phyloP scores from a whole-genome alignment of 2,329 filamentous ascomycete species.

The Xylaria sp. region DNA sequence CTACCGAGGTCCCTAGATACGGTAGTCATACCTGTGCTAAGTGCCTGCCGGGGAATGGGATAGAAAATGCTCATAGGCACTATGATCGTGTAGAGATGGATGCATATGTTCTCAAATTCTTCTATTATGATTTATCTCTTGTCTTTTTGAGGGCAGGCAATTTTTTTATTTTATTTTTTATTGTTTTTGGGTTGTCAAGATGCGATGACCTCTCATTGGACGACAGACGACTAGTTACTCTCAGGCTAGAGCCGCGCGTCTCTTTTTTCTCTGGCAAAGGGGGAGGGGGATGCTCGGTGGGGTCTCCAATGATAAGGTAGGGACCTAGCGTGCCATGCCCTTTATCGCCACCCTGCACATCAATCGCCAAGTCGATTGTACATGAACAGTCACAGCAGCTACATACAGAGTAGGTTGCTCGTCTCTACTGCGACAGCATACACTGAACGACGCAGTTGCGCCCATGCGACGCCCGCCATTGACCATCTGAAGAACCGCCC shows the following conservation, averaged over 20 bases:
- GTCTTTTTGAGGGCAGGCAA: too few species aligned
- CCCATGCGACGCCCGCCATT: constrained; percentile 9
- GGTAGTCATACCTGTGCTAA: too few species aligned
- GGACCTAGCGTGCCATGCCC: not conserved
- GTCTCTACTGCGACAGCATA: constrained; percentile 6
- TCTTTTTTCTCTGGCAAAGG: too few species aligned
- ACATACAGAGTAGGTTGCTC: not conserved
- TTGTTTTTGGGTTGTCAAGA: too few species aligned
- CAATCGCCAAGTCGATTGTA: constrained; percentile 16
- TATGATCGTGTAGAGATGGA: too few species aligned
- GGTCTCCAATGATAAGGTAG: not conserved
- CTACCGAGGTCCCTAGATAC: too few species aligned
- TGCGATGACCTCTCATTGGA: not conserved
- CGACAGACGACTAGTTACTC: not conserved
- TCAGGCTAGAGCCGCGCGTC: constrained; percentile 20
- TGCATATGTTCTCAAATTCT: too few species aligned
- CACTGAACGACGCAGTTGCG: not conserved
- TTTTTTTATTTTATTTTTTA: too few species aligned
- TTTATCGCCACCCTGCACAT: not conserved
- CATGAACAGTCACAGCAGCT: not conserved
- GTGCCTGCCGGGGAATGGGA: too few species aligned
- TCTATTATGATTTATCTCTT: too few species aligned
- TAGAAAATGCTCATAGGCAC: too few species aligned
- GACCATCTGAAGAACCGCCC: not conserved
- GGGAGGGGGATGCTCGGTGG: constrained; percentile 7